Evolutionary conservation across 2,329 filamentous ascomycete genomes (phyloP).

Genomic region (Paracoccidioides lutzii): DNA sequence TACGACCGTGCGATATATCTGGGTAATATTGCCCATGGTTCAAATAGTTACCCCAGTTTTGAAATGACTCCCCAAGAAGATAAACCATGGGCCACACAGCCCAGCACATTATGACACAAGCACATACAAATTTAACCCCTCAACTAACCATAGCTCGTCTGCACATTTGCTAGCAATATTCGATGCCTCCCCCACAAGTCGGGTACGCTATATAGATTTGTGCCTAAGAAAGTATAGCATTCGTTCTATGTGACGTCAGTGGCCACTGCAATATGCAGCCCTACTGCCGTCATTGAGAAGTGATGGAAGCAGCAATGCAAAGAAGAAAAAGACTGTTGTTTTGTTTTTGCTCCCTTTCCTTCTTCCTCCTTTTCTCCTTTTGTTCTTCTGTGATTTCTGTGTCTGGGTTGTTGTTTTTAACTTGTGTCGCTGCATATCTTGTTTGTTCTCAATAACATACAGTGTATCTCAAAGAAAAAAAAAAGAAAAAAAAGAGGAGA

Average conservation of each 20-base stretch:
- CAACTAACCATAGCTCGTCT: too few relatives aligned
- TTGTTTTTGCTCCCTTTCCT: background rate
- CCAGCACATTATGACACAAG: background rate
- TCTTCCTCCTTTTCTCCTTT: background rate
- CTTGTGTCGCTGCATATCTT: background rate
- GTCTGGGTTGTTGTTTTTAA: background rate
- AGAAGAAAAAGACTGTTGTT: background rate
- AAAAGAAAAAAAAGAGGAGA: background rate
- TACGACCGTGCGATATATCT: background rate
- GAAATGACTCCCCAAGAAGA: background rate
- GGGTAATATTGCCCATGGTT: background rate
- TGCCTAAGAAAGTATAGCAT: too few relatives aligned
- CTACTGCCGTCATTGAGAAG: background rate
- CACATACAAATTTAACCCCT: background rate
- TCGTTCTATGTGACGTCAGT: background rate
- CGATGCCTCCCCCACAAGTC: background rate
- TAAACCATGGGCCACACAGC: background rate
- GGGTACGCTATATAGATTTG: too few relatives aligned
- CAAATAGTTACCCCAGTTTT: background rate
- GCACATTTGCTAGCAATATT: background rate
- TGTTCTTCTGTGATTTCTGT: background rate
- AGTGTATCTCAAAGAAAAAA: background rate
- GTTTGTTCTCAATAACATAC: background rate
- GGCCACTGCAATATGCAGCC: background rate
- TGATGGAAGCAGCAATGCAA: background rate